Evolutionary conservation across 2,329 filamentous ascomycete genomes (phyloP), one percentile per base, ranked within the genome.

Genomic region (Pseudogymnoascus pannorum): DNA sequence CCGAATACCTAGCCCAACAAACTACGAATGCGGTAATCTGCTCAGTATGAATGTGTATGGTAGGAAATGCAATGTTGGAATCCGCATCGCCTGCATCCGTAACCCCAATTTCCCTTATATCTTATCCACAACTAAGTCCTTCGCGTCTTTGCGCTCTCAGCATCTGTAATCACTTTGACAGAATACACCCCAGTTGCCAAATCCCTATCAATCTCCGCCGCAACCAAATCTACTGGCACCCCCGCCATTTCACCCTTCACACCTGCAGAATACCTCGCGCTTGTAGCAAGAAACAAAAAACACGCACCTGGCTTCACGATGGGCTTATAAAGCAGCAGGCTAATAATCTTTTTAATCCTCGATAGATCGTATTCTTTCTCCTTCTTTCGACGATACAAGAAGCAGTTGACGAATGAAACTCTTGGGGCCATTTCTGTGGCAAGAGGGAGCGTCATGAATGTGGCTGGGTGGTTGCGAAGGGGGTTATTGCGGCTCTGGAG

Each of bases 231-330:
- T 20, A 60, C 58, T 7, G 66, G 61, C 0, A 72, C 57, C 8
- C 62, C 58, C 6, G 66, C 59, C 1, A 72, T 44, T 11, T 63
- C 64, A 0, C 51, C 61, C 20, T 60, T 44, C 12, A 24, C 20
- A 12, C 16, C 20, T 8, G 60, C 59, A 3, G 68, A 38, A 64
- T 69, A 75, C 38, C 64, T 66, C 5, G 69, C 71, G 63, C 72
- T 75, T 5, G 73, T 76, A 4, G 67, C 68, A 2, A 72, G 58
- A 60, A 69, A 75, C 22, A 74, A 38, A 64, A 75, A 72, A 5
- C 74, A 64, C 63, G 74, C 72, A 16, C 74, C 75, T 35, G 63
- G 67, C 60, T 75, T 73, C 1, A 67, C 31, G 7, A 33, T 59
- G 20, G 20, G 20, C 3, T 22, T 24, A 44, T 22, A 44, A 4